These are phyloP conservation scores for Verbascum thapsus DNA, from an alignment of 257 asterid species.

Conservation along the genomic window DNA sequence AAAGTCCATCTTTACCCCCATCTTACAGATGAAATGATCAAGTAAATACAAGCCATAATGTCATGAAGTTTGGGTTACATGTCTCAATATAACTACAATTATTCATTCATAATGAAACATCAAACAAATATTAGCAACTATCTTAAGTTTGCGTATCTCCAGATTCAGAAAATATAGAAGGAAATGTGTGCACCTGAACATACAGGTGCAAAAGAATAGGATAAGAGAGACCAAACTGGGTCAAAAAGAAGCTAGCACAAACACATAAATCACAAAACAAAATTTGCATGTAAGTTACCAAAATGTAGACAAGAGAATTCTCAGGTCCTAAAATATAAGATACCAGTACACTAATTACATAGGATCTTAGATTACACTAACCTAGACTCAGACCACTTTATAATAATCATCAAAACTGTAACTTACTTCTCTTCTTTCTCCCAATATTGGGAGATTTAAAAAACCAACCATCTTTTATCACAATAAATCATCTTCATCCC, in stretches of 20 bases:
- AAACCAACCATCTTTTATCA: slow-evolving; percentile 30
- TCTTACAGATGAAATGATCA: no score
- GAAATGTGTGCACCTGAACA: no score
- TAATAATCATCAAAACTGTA: no score
- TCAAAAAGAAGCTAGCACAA: background rate
- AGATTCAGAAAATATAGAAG: no score
- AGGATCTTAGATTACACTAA: slow-evolving; percentile 4
- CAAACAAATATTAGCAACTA: no score
- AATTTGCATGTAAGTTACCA: slow-evolving; percentile 16
- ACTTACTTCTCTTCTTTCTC: background rate
- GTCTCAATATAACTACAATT: no score
- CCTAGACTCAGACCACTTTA: background rate
- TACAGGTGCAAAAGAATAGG: background rate
- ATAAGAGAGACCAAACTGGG: background rate
- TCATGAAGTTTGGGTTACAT: no score
- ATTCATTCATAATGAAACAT: no score
- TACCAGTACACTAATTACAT: slow-evolving; percentile 36
- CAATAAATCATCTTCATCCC: slow-evolving; percentile 64
- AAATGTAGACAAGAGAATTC: background rate
- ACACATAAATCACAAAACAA: slow-evolving; percentile 16
- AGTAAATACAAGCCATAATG: no score
- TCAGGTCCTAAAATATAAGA: slow-evolving; percentile 15
- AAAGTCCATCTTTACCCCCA: no score
- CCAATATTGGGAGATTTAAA: background rate
- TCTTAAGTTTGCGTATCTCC: no score